phyloP scores from a whole-genome alignment of 768 basidiomycete genomes.

The Crucibulum laeve region DNA sequence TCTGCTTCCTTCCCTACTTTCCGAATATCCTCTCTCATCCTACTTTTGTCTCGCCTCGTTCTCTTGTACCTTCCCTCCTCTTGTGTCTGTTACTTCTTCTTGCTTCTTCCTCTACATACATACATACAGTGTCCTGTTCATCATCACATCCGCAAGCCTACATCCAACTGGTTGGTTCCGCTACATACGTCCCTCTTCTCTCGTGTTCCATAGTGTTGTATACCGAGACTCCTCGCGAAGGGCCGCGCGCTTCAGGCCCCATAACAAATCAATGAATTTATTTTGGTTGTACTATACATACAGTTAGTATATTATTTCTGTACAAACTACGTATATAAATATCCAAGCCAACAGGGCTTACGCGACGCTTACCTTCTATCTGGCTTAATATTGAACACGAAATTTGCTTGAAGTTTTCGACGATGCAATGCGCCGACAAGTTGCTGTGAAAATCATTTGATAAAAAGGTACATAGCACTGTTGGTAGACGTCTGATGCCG shows the following conservation, averaged over 20 bases:
- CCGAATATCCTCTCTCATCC: neutral
- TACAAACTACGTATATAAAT: neutral
- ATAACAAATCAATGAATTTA: constrained; percentile 1
- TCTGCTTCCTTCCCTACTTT: neutral
- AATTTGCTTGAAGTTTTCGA: no score
- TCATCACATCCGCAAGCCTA: constrained; percentile 8
- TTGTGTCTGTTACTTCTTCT: neutral
- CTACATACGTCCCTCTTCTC: neutral
- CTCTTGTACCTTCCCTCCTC: neutral
- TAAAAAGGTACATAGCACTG: no score
- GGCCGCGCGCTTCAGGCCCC: neutral
- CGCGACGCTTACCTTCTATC: neutral
- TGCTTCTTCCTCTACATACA: neutral
- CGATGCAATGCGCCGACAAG: no score
- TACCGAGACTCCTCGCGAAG: constrained; percentile 1
- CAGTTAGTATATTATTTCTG: neutral
- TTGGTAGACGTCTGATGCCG: no score
- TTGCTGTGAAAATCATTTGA: no score
- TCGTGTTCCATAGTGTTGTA: constrained; percentile 1
- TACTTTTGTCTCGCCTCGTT: constrained; percentile 3
- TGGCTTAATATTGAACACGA: neutral
- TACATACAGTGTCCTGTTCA: constrained; percentile 1
- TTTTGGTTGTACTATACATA: neutral
- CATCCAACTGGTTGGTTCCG: neutral
- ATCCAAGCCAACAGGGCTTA: neutral